Conservation (phyloP, 495 filamentous ascomycete species). For the Cladorrhinum samala region DNA sequence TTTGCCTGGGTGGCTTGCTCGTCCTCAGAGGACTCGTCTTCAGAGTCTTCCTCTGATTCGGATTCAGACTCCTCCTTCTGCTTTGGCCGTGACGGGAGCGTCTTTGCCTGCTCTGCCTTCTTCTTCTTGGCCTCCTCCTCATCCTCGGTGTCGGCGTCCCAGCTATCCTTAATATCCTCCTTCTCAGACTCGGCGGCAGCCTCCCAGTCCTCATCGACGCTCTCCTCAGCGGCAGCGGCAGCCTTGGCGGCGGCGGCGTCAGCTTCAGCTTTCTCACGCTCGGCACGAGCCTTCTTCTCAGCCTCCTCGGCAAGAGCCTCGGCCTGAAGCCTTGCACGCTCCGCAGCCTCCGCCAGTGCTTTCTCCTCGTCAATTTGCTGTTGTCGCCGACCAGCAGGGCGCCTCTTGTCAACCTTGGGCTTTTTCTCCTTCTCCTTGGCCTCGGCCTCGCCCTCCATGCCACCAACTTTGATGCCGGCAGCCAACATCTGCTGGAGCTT, state of each 20-base stretch:
- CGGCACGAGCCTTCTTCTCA: slow-evolving; percentile 34
- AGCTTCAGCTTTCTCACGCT: slow-evolving; percentile 33
- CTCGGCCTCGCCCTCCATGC: slow-evolving; percentile 53
- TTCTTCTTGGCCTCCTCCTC: slow-evolving; percentile 46
- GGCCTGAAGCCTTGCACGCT: slow-evolving; percentile 57
- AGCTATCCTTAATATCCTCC: slow-evolving; percentile 82
- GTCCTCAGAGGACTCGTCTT: slow-evolving; percentile 57
- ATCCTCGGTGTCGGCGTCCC: slow-evolving; percentile 83
- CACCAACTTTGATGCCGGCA: slow-evolving; percentile 76
- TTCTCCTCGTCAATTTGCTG: slow-evolving; percentile 63
- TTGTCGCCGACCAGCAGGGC: slow-evolving; percentile 57
- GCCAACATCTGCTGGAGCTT: slow-evolving; percentile 93
- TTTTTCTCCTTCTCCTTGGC: slow-evolving; percentile 62
- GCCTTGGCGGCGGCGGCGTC: slow-evolving; percentile 48
- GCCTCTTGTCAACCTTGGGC: slow-evolving; percentile 63
- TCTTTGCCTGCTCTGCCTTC: slow-evolving; percentile 16
- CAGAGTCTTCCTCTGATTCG: slow-evolving; percentile 31
- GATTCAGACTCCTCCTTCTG: slow-evolving; percentile 37
- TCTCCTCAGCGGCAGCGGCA: slow-evolving; percentile 49
- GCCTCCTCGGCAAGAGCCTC: slow-evolving; percentile 59
- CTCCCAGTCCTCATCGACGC: slow-evolving; percentile 82
- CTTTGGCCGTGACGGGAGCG: slow-evolving; percentile 3
- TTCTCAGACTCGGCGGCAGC: slow-evolving; percentile 67
- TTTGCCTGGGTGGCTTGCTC: slow-evolving; percentile 64
- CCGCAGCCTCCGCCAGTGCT: slow-evolving; percentile 65